Evolutionary conservation across 495 filamentous ascomycete species (phyloP), one percentile per base, ranked within the genome.

Genomic region (Cercophora samala): DNA sequence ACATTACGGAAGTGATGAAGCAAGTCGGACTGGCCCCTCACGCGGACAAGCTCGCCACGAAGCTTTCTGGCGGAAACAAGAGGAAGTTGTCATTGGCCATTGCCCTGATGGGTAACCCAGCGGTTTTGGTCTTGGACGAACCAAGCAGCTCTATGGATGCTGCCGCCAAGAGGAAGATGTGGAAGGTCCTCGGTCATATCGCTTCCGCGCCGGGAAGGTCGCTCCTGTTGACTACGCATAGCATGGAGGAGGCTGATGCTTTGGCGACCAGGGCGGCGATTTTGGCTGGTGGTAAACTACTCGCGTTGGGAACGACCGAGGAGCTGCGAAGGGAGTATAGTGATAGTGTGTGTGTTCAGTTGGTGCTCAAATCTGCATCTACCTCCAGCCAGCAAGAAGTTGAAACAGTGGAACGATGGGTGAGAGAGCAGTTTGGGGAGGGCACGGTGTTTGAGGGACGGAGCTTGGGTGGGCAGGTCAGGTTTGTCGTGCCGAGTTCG

Each of bases 211-310:
- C 81, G 0, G 88, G 88, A 6, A 80, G 89, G 4, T 83, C 82
- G 0, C 77, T 91, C 9, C 77, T 90, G 2, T 77, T 90, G 8
- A 90, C 88, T 23, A 92, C 89, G 4, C 89, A 92, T 72, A 85
- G 82, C 51, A 91, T 92, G 89, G 89, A 92, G 73, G 89, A 92
- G 72, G 90, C 89, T 18, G 87, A 90, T 66, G 88, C 88, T 1
- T 80, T 92, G 37, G 89, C 89, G 0, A 81, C 85, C 68, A 82
- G 87, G 17, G 89, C 87, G 0, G 89, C 88, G 13, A 90, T 92
- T 66, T 78, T 92, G 68, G 86, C 86, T 24, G 80, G 79, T 63
- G 72, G 81, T 8, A 65, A 60, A 25, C 88, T 92, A 84, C 79
- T 92, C 2, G 88, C 89, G 22, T 78, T 89, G 65, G 89, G 88